Conservation (phyloP, 176 grass and related monocot species). For the Rhipidocladum racemiflorum region DNA sequence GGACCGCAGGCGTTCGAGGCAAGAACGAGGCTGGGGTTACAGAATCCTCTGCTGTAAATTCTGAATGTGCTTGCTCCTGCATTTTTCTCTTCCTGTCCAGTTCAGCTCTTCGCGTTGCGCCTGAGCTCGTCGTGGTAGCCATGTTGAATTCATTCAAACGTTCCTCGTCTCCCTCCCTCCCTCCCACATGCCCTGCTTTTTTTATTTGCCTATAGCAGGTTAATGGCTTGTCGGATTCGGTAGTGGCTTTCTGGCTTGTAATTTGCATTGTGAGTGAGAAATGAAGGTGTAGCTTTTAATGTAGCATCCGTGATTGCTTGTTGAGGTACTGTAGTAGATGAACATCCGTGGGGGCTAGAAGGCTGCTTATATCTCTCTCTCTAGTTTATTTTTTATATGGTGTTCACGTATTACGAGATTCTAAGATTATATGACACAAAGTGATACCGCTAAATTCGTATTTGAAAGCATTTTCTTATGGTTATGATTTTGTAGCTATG, state of each 20-base stretch:
- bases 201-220: constrained; percentile 55
- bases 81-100: constrained; percentile 24
- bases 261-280: constrained; percentile 41
- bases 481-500: too few species aligned
- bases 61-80: constrained; percentile 32
- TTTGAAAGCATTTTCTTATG: too few species aligned
- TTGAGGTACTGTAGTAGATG: constrained; percentile 2
- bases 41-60: constrained; percentile 85
- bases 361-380: too few species aligned
- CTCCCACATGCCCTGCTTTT: constrained; percentile 36
- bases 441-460: too few species aligned
- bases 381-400: too few species aligned
- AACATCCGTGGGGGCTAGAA: neutral
- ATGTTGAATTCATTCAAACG: constrained; percentile 64
- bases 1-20: constrained; percentile 53
- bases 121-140: constrained; percentile 24
- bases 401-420: too few species aligned
- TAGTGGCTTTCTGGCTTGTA: constrained; percentile 55
- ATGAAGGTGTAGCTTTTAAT: constrained; percentile 42
- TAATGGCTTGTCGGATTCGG: constrained; percentile 48
- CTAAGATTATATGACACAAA: too few species aligned
- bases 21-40: constrained; percentile 54
- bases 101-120: constrained; percentile 20
- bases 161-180: neutral
- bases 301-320: neutral